Conservation (phyloP, 2,329 filamentous ascomycete genomes). For the Fusarium nurragi region DNA sequence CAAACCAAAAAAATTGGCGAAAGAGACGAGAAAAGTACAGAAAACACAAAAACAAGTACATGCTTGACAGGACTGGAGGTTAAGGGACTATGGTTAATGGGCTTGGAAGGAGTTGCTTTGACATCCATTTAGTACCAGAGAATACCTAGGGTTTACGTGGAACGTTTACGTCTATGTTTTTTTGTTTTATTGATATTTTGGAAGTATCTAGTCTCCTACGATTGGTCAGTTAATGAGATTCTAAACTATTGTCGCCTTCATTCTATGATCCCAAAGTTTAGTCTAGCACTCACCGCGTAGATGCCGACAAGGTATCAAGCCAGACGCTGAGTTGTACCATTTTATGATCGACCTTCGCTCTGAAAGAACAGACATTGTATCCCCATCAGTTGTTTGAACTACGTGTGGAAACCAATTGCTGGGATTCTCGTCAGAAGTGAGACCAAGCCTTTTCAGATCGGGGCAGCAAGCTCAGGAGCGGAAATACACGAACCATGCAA, state of each 20-base stretch:
- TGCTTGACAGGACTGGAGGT: not conserved
- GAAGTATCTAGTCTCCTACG: not conserved
- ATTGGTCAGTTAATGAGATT: not conserved
- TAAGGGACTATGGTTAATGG: slow-evolving; percentile 9
- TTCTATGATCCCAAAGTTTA: not conserved
- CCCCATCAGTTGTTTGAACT: not conserved
- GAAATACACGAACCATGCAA: too few species aligned
- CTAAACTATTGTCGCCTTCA: not conserved
- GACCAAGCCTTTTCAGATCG: too few species aligned
- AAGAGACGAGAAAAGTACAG: not conserved
- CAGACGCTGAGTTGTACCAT: not conserved
- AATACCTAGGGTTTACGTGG: slow-evolving; percentile 2
- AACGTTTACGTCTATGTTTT: slow-evolving; percentile 1
- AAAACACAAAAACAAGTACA: slow-evolving; percentile 8
- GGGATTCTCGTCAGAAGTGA: not conserved
- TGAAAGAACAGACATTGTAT: not conserved
- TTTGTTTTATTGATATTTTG: not conserved
- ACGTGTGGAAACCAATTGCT: not conserved
- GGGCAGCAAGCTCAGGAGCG: too few species aligned
- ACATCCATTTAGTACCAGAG: slow-evolving; percentile 6
- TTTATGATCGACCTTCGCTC: not conserved
- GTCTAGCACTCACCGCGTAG: not conserved
- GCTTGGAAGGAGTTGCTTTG: slow-evolving; percentile 19
- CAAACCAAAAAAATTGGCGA: slow-evolving; percentile 10
- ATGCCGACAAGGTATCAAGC: not conserved